Base-by-base conservation (phyloP, 306 rosid species). In the Prosopis cineraria region DNA sequence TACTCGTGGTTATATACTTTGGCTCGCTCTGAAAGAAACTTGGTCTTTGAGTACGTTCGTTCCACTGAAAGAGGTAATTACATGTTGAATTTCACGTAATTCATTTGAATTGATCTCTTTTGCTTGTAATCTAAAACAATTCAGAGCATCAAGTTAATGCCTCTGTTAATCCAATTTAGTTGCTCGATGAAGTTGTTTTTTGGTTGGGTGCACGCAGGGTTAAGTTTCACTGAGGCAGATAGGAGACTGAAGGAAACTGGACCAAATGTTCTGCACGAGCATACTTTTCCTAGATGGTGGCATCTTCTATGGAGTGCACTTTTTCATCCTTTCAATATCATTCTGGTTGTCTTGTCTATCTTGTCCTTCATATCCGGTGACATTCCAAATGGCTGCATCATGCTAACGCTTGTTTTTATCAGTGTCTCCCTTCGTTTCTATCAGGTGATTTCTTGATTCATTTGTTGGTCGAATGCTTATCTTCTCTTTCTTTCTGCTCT, bases 241-340 rank as follows among this genome's bases (percentile, higher is more conserved):
- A 87, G 88, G 79, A 86, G 97, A 74, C 53, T 90, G 77, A 75
- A 29, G 77, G 97, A 90, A 85, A 84, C 78, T 75, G 96, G 97
- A 9, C 93, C 96, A 59, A 90, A 93, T 85, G 90, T 89, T 71
- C 92, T 92, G 40, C 74, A 87, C 9, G 93, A 86, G 45, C 82
- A 74, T 70, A 84, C 88, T 10, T 90, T 83, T 70, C 93, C 96
- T 40, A 85, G 82, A 45, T 90, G 93, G 96, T 93, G 93, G 97
- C 68, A 84, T 59, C 87, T 93, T 80, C 82, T 93, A 20, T 87
- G 97, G 96, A 84, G 59, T 44, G 92, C 97, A 33, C 84, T 90
- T 81, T 90, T 93, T 80, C 96, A 90, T 59, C 96, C 96, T 48
- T 93, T 93, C 71, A 93, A 90, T 55, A 89, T 93, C 77, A 90